Evolutionary conservation across 371 early-diverging fungal species (phyloP).

Genomic region (Mucor circinelloides): DNA sequence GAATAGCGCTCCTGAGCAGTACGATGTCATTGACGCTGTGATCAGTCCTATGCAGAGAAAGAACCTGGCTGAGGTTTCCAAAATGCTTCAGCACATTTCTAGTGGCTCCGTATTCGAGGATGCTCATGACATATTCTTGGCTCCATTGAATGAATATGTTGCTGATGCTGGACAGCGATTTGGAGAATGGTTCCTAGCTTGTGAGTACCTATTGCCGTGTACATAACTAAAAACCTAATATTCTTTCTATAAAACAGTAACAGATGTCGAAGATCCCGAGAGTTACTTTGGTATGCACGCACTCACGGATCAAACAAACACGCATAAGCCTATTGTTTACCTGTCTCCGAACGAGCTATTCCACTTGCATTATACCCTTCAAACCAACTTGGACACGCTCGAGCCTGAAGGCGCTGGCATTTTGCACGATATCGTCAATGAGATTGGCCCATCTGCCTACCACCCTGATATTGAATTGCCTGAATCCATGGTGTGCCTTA

Average conservation of each 20-base stretch:
- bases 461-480: conserved; percentile 56
- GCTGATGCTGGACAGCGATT: conserved; percentile 74
- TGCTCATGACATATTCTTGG: conserved; percentile 73
- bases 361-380: conserved; percentile 80
- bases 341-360: conserved; percentile 90
- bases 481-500: conserved; percentile 70
- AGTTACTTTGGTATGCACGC: conserved; percentile 90
- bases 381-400: conserved; percentile 71
- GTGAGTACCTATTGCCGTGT: conserved; percentile 37
- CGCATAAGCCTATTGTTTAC: conserved; percentile 86
- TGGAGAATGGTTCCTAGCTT: conserved; percentile 71
- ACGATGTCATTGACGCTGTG: conserved; percentile 89
- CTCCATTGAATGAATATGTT: conserved; percentile 83
- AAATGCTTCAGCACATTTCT: conserved; percentile 91
- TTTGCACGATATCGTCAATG: conserved; percentile 75
- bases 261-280: conserved; percentile 85
- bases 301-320: conserved; percentile 81
- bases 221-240: background rate
- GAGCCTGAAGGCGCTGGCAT: conserved; percentile 72
- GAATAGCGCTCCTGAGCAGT: conserved; percentile 90
- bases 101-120: conserved; percentile 75
- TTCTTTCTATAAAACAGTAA: conserved; percentile 49
- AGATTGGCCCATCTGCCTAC: conserved; percentile 80
- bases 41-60: conserved; percentile 90
- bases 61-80: conserved; percentile 91